Evolutionary conservation across 441 rosid species (phyloP), one percentile per base, ranked within the genome.

Genomic region (Melastoma candidum): DNA sequence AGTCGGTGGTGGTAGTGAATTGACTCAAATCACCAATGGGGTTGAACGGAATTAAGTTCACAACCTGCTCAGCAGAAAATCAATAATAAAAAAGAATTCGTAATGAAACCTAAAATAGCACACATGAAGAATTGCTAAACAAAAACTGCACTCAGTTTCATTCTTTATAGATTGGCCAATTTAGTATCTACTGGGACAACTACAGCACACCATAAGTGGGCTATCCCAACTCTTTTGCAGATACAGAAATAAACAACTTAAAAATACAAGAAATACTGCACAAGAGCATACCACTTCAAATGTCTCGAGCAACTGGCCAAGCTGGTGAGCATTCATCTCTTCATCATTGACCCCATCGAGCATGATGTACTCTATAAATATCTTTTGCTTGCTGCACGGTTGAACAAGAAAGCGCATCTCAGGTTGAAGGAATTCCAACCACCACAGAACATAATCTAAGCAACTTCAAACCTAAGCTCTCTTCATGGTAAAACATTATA

Each of bases 11-110:
- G 22, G 93, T 83, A 53, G 57, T 71, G 71, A 80, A 93, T 54
- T 76, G 73, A 74, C 90, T 86, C 53, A 70, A 66, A 27, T 72
- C 78, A 11, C 97, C 88, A 26, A 93, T 93, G 22, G 98, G 90
- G 60, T 93, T 93, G 57, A 93, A 93, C 41, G 98, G 97, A 60
- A 93, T 93, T 83, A 93, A 72, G 69, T 93, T 93, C 59, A 89
- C 88, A 25, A 93, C 95, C 98, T 93, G 83, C 55, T 56, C 9
- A 46, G 50, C 49, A 58, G 1, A 58, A 22, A 12, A 65, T 12
- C 41, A 3, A 32, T 58, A n/a, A 17, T 46, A 4, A 25, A 1
- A 51, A 22, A 14, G 44, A 63, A 12, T 47, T 52, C 26, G 2
- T 12, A 11, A n/a, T 17, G 12, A 12, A 41, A 47, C 12, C 25